These are phyloP conservation scores for Ophidiomyces ophidiicola DNA, from an alignment of 2,329 filamentous ascomycete species.

Conservation along the genomic window DNA sequence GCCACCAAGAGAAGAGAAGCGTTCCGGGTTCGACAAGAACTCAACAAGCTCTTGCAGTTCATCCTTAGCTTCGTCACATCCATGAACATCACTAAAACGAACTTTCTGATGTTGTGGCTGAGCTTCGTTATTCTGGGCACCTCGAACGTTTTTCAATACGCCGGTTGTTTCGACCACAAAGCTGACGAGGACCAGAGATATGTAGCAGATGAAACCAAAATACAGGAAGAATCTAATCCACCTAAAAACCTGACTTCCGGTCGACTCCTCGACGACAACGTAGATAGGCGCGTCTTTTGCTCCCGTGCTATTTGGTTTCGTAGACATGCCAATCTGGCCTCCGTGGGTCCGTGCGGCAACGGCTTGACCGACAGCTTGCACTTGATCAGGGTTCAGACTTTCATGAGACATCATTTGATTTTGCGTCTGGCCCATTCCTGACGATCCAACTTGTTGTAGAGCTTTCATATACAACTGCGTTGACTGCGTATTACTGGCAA, in stretches of 20 bases:
- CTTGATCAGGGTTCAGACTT: conserved; percentile 46
- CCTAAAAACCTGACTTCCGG: conserved; percentile 67
- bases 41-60: conserved; percentile 95
- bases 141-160: conserved; percentile 64
- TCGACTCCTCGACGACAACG: conserved; percentile 86
- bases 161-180: conserved; percentile 73
- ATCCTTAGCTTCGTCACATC: conserved; percentile 96
- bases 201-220: conserved; percentile 67
- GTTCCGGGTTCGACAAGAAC: conserved; percentile 84
- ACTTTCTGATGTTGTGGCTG: conserved; percentile 87
- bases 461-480: conserved; percentile 70
- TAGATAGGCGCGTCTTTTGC: conserved; percentile 78
- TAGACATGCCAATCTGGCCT: conserved; percentile 46
- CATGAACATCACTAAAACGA: conserved; percentile 86
- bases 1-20: conserved; percentile 85
- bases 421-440: conserved; percentile 16
- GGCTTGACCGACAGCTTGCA: conserved; percentile 71
- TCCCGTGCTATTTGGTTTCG: conserved; percentile 47
- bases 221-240: conserved; percentile 79
- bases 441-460: conserved; percentile 46
- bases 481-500: conserved; percentile 65
- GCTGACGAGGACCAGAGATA: conserved; percentile 65
- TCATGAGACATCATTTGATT: conserved; percentile 18
- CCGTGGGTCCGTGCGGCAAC: conserved; percentile 60
- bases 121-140: conserved; percentile 63